Percentiles rank a stretch among this genome's conserved stretches.
Evolutionary conservation across 768 basidiomycete genomes (phyloP).

Genomic region (Collybiopsis luxurians): DNA sequence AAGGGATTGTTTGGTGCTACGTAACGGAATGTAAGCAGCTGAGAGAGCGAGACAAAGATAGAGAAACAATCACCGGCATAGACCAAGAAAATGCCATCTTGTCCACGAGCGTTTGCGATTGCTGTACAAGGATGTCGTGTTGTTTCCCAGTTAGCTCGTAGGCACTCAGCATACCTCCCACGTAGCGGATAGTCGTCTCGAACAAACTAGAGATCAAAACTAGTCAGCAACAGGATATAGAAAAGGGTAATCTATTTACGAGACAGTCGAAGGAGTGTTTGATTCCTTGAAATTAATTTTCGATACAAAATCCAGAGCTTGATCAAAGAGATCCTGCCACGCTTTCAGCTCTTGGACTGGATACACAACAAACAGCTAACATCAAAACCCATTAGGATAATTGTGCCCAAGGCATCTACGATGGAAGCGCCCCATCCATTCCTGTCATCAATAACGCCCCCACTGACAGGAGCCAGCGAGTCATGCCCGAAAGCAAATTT

Average conservation of each 20-base stretch:
- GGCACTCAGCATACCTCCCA: constrained; percentile 45
- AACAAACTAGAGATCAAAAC: constrained; percentile 33
- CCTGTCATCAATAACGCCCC: constrained; percentile 8
- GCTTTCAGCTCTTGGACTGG: not conserved
- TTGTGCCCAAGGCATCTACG: constrained; percentile 42
- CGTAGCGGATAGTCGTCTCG: constrained; percentile 54
- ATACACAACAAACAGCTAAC: constrained; percentile 8
- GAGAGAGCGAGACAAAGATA: not conserved
- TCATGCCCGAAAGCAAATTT: constrained; percentile 49
- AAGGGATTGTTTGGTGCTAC: constrained; percentile 13
- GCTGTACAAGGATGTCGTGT: constrained; percentile 37
- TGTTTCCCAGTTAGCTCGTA: constrained; percentile 48
- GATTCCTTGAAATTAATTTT: constrained; percentile 41
- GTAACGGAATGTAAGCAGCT: not conserved
- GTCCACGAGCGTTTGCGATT: constrained; percentile 43
- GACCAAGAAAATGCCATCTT: constrained; percentile 42
- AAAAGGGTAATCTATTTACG: constrained; percentile 20
- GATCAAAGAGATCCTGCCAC: constrained; percentile 37
- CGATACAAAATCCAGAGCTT: constrained; percentile 37
- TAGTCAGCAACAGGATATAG: not conserved
- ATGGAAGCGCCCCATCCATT: constrained; percentile 22
- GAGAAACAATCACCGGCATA: constrained; percentile 21
- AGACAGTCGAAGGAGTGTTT: constrained; percentile 34
- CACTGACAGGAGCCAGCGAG: constrained; percentile 23
- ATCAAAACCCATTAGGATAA: constrained; percentile 45